Conservation (phyloP, 768 basidiomycete genomes). For the Paxillus rubicundulus region DNA sequence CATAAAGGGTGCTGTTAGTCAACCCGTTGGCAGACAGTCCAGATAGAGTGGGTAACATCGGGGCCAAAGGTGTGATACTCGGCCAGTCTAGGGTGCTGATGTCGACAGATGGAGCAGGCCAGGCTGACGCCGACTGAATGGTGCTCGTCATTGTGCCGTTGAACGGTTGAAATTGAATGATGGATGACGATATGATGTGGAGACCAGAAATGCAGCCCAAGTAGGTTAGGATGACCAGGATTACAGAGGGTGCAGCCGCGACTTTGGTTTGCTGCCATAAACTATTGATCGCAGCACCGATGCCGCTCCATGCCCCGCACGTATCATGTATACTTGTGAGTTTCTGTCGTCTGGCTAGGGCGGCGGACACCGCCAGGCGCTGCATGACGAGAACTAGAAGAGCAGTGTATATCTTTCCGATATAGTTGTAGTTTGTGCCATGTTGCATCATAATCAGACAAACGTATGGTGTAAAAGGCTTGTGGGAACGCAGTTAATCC, state of each 20-base stretch:
- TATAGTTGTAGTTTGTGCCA: background rate
- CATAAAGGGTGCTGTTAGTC: constrained; percentile 13
- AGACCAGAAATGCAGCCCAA: constrained; percentile 15
- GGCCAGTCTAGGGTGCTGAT: background rate
- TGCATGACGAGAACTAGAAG: constrained; percentile 14
- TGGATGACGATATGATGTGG: constrained; percentile 23
- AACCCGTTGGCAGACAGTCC: constrained; percentile 10
- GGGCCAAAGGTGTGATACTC: background rate
- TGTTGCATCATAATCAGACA: too few relatives aligned
- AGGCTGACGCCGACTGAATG: background rate
- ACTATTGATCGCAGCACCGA: constrained; percentile 17
- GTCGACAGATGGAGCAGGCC: background rate
- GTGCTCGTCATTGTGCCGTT: background rate
- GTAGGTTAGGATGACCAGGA: constrained; percentile 12
- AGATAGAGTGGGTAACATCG: background rate
- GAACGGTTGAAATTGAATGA: constrained; percentile 20
- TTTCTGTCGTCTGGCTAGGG: constrained; percentile 7
- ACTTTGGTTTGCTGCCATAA: constrained; percentile 22
- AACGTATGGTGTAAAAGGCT: constrained; percentile 4
- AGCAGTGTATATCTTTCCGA: constrained; percentile 15
- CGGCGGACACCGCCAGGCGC: constrained; percentile 8
- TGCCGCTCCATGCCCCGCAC: constrained; percentile 18
- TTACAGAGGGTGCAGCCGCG: background rate
- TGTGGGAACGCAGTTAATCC: constrained; percentile 1
- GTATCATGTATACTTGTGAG: constrained; percentile 22